Conservation (phyloP, 2,329 filamentous ascomycete genomes). For the Xylaria sp. region DNA sequence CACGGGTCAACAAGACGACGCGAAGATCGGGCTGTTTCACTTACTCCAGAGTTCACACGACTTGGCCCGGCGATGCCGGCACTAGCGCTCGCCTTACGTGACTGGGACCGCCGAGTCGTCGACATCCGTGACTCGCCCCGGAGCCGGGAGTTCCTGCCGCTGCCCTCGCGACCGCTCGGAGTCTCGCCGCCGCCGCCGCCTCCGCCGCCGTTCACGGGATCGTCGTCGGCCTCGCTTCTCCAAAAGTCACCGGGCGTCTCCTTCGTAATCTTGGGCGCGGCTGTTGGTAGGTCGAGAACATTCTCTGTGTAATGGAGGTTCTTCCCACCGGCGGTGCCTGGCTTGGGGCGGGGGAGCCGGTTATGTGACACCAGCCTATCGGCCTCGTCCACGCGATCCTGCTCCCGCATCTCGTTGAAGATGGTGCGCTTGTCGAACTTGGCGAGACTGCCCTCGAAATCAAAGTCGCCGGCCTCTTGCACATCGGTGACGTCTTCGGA, state of each 20-base stretch:
- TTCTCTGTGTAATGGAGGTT: slow-evolving; percentile 94
- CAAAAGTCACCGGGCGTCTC: slow-evolving; percentile 66
- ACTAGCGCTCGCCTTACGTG: slow-evolving; percentile 65
- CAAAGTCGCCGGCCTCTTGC: slow-evolving; percentile 92
- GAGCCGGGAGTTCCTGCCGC: slow-evolving; percentile 62
- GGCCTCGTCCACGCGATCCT: slow-evolving; percentile 89
- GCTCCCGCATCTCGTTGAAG: slow-evolving; percentile 90
- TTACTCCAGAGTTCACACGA: slow-evolving; percentile 59
- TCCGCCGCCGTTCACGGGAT: slow-evolving; percentile 50
- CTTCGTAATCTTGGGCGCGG: slow-evolving; percentile 50
- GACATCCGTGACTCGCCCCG: slow-evolving; percentile 65
- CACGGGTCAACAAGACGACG: slow-evolving; percentile 20
- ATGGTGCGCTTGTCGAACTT: slow-evolving; percentile 95
- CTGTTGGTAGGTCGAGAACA: slow-evolving; percentile 74
- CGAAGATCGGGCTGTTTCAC: slow-evolving; percentile 31
- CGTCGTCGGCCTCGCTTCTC: slow-evolving; percentile 80
- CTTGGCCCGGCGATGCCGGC: slow-evolving; percentile 26
- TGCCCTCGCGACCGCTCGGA: slow-evolving; percentile 61
- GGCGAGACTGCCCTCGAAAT: slow-evolving; percentile 88
- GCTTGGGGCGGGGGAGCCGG: slow-evolving; percentile 68
- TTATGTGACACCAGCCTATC: slow-evolving; percentile 94
- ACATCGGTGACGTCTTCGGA: slow-evolving; percentile 96
- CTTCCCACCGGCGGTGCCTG: slow-evolving; percentile 82
- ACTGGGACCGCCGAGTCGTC: slow-evolving; percentile 62
- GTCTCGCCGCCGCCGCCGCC: slow-evolving; percentile 58